phyloP scores from a whole-genome alignment of 2,329 filamentous ascomycete species.

The Phyllosticta capitalensis region DNA sequence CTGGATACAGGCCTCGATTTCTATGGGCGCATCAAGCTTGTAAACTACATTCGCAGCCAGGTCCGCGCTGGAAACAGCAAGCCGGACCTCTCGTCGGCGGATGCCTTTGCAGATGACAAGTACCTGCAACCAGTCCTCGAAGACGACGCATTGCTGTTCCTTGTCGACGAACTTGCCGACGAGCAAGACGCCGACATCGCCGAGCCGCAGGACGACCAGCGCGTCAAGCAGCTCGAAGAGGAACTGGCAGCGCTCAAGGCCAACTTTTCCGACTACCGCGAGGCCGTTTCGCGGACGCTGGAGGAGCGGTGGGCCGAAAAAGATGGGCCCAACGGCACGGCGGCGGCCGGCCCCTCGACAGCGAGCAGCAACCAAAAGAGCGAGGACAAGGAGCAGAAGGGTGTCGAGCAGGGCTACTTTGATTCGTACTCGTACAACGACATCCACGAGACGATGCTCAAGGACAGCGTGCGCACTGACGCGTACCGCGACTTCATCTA shows the following conservation, averaged over 20 bases:
- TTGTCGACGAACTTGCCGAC: constrained; percentile 61
- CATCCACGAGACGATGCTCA: constrained; percentile 94
- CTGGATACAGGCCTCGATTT: constrained; percentile 32
- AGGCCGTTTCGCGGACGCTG: constrained; percentile 17
- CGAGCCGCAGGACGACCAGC: constrained; percentile 17
- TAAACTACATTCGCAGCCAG: constrained; percentile 41
- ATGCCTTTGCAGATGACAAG: constrained; percentile 63
- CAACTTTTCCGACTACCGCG: constrained; percentile 33
- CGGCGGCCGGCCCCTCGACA: constrained; percentile 19
- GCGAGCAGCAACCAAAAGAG: background rate
- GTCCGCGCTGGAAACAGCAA: constrained; percentile 28
- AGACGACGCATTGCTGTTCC: constrained; percentile 82
- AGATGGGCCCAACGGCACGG: constrained; percentile 19
- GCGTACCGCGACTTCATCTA: constrained; percentile 95
- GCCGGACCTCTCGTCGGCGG: constrained; percentile 50
- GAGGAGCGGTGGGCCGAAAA: constrained; percentile 27
- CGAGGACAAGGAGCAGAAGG: constrained; percentile 32
- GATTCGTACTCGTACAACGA: constrained; percentile 60
- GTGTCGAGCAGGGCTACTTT: constrained; percentile 51
- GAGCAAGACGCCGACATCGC: background rate
- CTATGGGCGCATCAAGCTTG: constrained; percentile 34
- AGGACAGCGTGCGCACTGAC: constrained; percentile 79
- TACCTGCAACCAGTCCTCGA: constrained; percentile 78
- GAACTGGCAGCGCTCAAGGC: constrained; percentile 22
- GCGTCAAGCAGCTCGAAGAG: constrained; percentile 10